Evolutionary conservation across 2,329 filamentous ascomycete species (phyloP).

Genomic region (Raffaelea arxii): DNA sequence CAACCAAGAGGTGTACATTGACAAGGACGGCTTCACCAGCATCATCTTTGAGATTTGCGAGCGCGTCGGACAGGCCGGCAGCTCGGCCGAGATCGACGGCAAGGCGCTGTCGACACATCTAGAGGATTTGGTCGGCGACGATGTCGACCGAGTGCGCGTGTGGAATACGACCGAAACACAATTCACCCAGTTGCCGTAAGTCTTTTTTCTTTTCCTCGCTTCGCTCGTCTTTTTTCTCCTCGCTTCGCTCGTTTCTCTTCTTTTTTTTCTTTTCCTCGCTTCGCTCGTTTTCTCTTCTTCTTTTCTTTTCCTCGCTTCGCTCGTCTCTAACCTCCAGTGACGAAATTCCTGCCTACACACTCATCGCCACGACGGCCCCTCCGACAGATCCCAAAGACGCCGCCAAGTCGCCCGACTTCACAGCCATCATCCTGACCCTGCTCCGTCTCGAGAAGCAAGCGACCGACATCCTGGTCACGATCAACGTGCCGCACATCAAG

Average conservation of each 20-base stretch:
- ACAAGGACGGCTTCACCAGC: conserved; percentile 71
- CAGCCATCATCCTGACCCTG: conserved; percentile 67
- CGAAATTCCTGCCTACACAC: conserved; percentile 53
- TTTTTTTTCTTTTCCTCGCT: neutral
- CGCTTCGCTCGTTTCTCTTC: no score
- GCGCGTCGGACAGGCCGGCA: conserved; percentile 52
- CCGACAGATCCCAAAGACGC: conserved; percentile 21
- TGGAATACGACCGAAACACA: conserved; percentile 55
- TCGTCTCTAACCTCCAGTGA: no score
- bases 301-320: no score
- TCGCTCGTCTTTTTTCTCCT: no score
- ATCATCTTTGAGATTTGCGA: conserved; percentile 89
- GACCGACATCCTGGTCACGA: conserved; percentile 75
- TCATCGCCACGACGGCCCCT: conserved; percentile 57
- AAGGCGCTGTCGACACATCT: conserved; percentile 60
- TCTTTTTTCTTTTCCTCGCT: neutral
- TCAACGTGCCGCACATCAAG: conserved; percentile 79
- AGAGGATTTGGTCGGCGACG: conserved; percentile 57
- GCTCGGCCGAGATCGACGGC: conserved; percentile 53
- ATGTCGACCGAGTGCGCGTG: conserved; percentile 54
- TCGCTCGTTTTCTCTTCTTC: no score
- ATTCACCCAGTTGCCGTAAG: conserved; percentile 33
- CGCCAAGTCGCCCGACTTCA: conserved; percentile 47
- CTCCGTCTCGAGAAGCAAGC: conserved; percentile 63
- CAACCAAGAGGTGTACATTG: conserved; percentile 89